These are phyloP conservation scores for Tricholoma sp. DNA, from an alignment of 768 basidiomycete species.

Conservation along the genomic window DNA sequence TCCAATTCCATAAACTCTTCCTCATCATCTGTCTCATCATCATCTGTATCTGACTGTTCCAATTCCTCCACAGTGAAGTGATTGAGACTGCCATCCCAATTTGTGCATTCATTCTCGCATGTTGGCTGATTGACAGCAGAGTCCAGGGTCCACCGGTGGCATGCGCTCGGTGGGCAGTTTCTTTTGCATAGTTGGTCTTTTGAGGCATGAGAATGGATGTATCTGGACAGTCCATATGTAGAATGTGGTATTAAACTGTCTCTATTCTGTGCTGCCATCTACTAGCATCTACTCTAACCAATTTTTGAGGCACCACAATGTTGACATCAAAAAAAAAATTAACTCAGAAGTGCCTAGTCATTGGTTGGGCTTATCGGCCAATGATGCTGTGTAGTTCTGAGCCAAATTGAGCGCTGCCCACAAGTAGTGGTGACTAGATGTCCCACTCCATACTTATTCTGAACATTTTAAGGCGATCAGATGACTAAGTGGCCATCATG, in stretches of 20 bases:
- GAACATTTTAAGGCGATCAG: no score
- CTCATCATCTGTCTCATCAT: not conserved
- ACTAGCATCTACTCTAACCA: not conserved
- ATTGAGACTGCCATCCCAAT: not conserved
- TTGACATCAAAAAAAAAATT: not conserved
- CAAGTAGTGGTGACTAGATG: no score
- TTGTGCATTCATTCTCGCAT: not conserved
- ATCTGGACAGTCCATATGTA: not conserved
- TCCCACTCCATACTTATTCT: not conserved
- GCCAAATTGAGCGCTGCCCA: no score
- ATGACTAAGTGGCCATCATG: no score
- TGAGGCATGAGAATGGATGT: not conserved
- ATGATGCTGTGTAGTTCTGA: no score
- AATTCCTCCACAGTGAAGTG: not conserved
- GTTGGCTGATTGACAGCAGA: not conserved
- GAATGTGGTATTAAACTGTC: not conserved
- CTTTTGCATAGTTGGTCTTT: no score
- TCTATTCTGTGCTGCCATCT: not conserved
- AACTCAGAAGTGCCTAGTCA: no score
- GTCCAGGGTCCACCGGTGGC: not conserved
- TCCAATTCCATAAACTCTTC: not conserved
- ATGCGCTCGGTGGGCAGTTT: not conserved
- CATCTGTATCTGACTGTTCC: not conserved
- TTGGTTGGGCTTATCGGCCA: no score
- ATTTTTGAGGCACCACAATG: not conserved